Evolutionary conservation across 2,329 filamentous ascomycete genomes (phyloP).

Genomic region (Xylaria sp.): DNA sequence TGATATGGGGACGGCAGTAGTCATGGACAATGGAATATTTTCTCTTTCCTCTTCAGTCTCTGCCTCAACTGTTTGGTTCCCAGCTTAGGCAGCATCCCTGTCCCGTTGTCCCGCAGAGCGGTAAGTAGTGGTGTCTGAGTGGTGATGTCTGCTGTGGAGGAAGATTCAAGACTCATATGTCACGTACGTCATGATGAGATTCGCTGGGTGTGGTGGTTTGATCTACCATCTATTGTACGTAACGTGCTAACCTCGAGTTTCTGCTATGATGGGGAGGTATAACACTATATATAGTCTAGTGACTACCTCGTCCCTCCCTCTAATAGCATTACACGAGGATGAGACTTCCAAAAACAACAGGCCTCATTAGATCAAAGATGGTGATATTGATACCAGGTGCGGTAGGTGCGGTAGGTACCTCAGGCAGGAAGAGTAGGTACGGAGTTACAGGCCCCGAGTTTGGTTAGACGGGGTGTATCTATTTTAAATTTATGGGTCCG

Average conservation of each 20-base stretch:
- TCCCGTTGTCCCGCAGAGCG: background rate
- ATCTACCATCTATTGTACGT: background rate
- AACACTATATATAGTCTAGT: background rate
- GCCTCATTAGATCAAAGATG: too few relatives aligned
- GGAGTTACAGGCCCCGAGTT: background rate
- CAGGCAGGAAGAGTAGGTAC: too few relatives aligned
- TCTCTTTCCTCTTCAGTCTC: background rate
- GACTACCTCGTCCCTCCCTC: background rate
- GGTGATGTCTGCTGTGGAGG: background rate
- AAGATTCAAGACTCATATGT: background rate
- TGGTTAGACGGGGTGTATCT: background rate
- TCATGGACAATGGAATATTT: background rate
- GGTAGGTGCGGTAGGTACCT: too few relatives aligned
- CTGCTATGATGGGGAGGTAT: background rate
- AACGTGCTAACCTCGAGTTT: too few relatives aligned
- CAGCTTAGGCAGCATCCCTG: conserved; percentile 5
- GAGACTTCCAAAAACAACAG: background rate
- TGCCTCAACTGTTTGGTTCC: background rate
- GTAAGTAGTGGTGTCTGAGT: background rate
- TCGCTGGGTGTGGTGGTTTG: background rate
- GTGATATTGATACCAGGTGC: too few relatives aligned
- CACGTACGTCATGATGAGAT: conserved; percentile 3
- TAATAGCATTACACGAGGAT: background rate
- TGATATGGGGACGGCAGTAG: background rate
- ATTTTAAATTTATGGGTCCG: background rate